Evolutionary conservation across 352 stramenopile genomes (phyloP).

Genomic region (Globisporangium paddicum): DNA sequence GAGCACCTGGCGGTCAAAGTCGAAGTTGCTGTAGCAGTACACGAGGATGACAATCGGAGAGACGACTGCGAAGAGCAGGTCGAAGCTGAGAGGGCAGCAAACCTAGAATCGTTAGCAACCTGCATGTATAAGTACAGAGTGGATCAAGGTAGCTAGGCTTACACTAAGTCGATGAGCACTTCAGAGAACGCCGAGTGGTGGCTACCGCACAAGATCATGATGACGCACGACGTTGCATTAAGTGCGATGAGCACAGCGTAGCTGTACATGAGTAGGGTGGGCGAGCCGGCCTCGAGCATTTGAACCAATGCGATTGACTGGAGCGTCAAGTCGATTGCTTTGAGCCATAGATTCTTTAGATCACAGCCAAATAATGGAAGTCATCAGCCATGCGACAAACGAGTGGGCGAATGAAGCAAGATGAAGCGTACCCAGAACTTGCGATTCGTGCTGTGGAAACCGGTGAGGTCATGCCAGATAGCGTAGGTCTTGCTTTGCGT

Average conservation of each 20-base stretch:
- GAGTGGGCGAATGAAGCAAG: too few species aligned
- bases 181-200: conserved; percentile 17
- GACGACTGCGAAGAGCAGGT: conserved; percentile 21
- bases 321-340: conserved; percentile 23
- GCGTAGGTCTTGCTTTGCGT: too few species aligned
- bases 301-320: conserved; percentile 17
- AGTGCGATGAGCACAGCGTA: conserved; percentile 7
- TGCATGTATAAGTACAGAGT: conserved; percentile 1
- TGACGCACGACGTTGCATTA: conserved; percentile 17
- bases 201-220: not conserved
- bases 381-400: too few species aligned
- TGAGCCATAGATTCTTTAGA: conserved; percentile 24
- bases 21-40: conserved; percentile 22
- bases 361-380: too few species aligned
- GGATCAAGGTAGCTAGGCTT: not conserved
- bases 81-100: too few species aligned
- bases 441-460: not conserved
- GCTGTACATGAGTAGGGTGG: not conserved
- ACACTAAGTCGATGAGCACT: conserved; percentile 20
- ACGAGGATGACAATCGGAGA: conserved; percentile 22
- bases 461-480: not conserved
- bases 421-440: not conserved
- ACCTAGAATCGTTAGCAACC: not conserved
- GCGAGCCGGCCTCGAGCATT: conserved; percentile 21
- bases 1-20: conserved; percentile 22